Evolutionary conservation across 192 early-diverging fungal species (phyloP), one percentile per base, ranked within the genome.

Genomic region (Pecoramyces ruminantium): DNA sequence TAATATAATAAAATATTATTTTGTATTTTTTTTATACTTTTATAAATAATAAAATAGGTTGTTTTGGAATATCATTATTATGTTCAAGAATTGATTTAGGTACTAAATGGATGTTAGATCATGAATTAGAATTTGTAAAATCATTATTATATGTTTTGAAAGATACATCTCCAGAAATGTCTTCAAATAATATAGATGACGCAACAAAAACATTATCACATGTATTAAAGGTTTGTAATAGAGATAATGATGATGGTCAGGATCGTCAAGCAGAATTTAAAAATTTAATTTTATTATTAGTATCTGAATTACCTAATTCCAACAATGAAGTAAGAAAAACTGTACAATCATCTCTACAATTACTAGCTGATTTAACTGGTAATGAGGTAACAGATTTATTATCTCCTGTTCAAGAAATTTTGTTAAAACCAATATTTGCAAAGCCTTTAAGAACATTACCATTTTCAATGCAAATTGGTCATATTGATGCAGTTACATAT

Each of bases 401-500:
- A 51, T 86, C 88, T 11, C 95, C 95, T 9, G 93, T 94, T 2
- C 88, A 93, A 78, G 96, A 98, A 78, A 89, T 92, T 6, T 87
- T 99, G 27, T 86, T 99, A 29, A 86, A 86, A 9, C 96, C 96
- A 9, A 99, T 99, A 79, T 99, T 97, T 85, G 91, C 95, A 38
- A 97, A 98, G 84, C 98, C 98, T 8, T 88, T 99, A 79, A 93
- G 97, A 13, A 96, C 97, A 0, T 88, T 99, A 30, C 96, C 98
- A 0, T 93, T 95, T 85, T 90, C 94, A 77, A 94, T 98, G 92
- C 98, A 99, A 84, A 99, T 99, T 38, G 98, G 97, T 21, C 92
- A 98, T 83, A 98, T 97, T 81, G 98, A 99, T 81, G 97, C 97
- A 6, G 96, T 99, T 78, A 98, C 96, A 0, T 99, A 97, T 85